Evolutionary conservation across 768 basidiomycete species (phyloP).

Genomic region (Calvatia gigantea): DNA sequence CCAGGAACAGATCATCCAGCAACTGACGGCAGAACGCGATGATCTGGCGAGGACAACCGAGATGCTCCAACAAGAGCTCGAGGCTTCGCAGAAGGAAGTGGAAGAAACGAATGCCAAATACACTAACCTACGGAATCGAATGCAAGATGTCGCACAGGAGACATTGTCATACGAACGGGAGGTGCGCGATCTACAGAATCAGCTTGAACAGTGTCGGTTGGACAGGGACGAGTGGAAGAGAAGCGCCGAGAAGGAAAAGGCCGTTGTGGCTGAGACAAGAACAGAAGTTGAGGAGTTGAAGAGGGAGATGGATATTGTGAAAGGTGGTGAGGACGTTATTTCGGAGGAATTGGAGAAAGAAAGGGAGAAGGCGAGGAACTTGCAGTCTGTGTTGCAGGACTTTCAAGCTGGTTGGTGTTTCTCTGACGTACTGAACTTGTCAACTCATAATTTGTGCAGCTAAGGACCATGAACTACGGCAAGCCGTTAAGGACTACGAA

Average conservation of each 20-base stretch:
- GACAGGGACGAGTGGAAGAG: slow-evolving; percentile 69
- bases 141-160: slow-evolving; percentile 72
- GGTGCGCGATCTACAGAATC: slow-evolving; percentile 76
- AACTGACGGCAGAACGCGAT: slow-evolving; percentile 74
- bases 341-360: slow-evolving; percentile 59
- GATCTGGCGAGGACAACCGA: slow-evolving; percentile 69
- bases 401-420: slow-evolving; percentile 82
- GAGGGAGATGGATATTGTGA: slow-evolving; percentile 66
- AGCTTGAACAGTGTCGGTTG: slow-evolving; percentile 81
- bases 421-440: background rate
- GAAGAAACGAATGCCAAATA: slow-evolving; percentile 70
- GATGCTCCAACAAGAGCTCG: slow-evolving; percentile 78
- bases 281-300: slow-evolving; percentile 51
- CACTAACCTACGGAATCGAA: slow-evolving; percentile 56
- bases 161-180: slow-evolving; percentile 70
- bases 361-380: slow-evolving; percentile 70
- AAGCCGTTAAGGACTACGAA: slow-evolving; percentile 82
- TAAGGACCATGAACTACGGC: slow-evolving; percentile 86
- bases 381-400: slow-evolving; percentile 92
- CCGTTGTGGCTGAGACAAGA: slow-evolving; percentile 66
- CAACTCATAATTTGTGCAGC: slow-evolving; percentile 40
- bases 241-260: slow-evolving; percentile 55
- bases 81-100: slow-evolving; percentile 70
- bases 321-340: slow-evolving; percentile 55
- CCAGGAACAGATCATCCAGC: slow-evolving; percentile 78